These are phyloP conservation scores for Phytomonas francai DNA, from an alignment of 208 protist species.

Conservation along the genomic window DNA sequence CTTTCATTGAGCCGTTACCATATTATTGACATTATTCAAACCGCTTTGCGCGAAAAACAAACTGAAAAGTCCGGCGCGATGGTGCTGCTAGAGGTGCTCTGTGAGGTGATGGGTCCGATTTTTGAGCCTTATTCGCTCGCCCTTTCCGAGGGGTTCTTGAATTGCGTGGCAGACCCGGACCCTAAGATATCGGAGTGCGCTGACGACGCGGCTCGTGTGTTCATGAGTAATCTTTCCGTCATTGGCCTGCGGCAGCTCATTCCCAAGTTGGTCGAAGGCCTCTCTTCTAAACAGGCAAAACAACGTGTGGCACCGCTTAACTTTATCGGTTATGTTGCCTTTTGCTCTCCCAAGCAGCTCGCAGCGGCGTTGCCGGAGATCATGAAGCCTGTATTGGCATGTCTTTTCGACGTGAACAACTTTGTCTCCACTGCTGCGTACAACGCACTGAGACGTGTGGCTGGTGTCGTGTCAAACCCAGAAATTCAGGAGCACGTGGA, in stretches of 20 bases:
- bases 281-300: slow-evolving; percentile 66
- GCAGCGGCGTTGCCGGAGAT: slow-evolving; percentile 84
- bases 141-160: slow-evolving; percentile 56
- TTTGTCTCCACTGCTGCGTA: slow-evolving; percentile 71
- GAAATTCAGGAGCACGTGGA: slow-evolving; percentile 90
- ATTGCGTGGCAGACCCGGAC: slow-evolving; percentile 78
- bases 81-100: slow-evolving; percentile 82
- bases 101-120: slow-evolving; percentile 56
- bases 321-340: slow-evolving; percentile 89
- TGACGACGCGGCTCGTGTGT: slow-evolving; percentile 76
- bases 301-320: slow-evolving; percentile 75
- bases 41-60: slow-evolving; percentile 59
- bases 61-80: slow-evolving; percentile 70
- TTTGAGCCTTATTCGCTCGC: slow-evolving; percentile 87
- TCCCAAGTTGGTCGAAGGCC: slow-evolving; percentile 57
- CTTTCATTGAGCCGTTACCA: slow-evolving; percentile 61
- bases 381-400: slow-evolving; percentile 82
- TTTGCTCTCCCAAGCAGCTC: slow-evolving; percentile 87
- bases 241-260: slow-evolving; percentile 88
- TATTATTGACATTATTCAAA: slow-evolving; percentile 56
- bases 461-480: slow-evolving; percentile 83
- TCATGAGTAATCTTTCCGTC: slow-evolving; percentile 68
- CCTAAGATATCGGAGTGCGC: slow-evolving; percentile 81
- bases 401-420: slow-evolving; percentile 87
- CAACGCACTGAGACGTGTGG: slow-evolving; percentile 81